Evolutionary conservation across 2,329 filamentous ascomycete genomes (phyloP).

Genomic region (Dactylella cylindrospora): DNA sequence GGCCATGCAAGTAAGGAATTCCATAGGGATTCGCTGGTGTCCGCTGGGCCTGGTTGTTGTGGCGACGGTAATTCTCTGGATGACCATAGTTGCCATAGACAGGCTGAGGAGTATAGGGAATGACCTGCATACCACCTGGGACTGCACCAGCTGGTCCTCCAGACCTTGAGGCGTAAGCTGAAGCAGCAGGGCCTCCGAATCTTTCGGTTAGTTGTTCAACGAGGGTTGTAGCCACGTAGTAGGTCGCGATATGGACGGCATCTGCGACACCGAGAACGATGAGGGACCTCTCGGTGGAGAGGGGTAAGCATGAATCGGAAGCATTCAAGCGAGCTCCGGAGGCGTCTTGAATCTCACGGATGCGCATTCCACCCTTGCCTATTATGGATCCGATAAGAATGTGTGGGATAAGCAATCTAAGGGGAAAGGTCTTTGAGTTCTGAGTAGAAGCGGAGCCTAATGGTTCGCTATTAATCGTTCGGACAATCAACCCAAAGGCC

Average conservation of each 20-base stretch:
- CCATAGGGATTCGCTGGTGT: constrained; percentile 73
- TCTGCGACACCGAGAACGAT: constrained; percentile 97
- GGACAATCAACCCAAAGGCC: constrained; percentile 97
- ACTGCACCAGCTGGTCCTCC: constrained; percentile 91
- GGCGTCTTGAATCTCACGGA: constrained; percentile 97
- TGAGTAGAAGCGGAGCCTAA: constrained; percentile 83
- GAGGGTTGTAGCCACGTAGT: constrained; percentile 97
- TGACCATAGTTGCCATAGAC: constrained; percentile 90
- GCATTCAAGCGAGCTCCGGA: constrained; percentile 95
- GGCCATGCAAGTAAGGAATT: constrained; percentile 71
- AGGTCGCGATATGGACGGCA: constrained; percentile 97
- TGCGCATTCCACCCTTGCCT: constrained; percentile 91
- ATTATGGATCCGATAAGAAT: constrained; percentile 98
- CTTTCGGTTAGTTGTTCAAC: constrained; percentile 96
- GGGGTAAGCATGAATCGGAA: constrained; percentile 87
- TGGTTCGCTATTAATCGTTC: constrained; percentile 95
- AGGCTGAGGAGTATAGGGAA: constrained; percentile 94
- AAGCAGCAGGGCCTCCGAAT: constrained; percentile 91
- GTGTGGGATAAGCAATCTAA: constrained; percentile 91
- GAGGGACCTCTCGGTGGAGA: constrained; percentile 95
- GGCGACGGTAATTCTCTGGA: constrained; percentile 79
- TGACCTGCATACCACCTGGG: constrained; percentile 96
- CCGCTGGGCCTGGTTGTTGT: constrained; percentile 71
- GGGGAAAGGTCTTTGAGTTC: constrained; percentile 94
- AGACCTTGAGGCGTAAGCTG: constrained; percentile 94